Percentiles rank a stretch among this genome's conserved stretches.
Evolutionary conservation across 345 rosid species (phyloP).

Genomic region (Viola odorata): DNA sequence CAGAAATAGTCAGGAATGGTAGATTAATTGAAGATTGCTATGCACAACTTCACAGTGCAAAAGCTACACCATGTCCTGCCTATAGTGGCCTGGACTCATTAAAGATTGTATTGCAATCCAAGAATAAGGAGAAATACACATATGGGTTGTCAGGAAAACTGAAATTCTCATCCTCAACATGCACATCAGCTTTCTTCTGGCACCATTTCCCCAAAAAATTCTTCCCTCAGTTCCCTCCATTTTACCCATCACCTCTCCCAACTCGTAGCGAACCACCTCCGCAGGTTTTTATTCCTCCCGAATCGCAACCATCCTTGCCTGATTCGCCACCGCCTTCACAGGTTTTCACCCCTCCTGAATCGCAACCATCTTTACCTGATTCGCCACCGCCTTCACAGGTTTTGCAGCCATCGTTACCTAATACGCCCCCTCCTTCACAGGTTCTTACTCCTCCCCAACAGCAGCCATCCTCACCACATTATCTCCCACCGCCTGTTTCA

Average conservation of each 20-base stretch:
- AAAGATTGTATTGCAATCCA: conserved; percentile 6
- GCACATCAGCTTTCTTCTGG: conserved; percentile 15
- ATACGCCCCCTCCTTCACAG: no score
- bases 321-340: no score
- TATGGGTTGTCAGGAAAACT: conserved; percentile 7
- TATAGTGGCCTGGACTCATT: conserved; percentile 6
- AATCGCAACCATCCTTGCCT: no score
- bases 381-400: no score
- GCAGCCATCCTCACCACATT: neutral
- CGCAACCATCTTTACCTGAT: no score
- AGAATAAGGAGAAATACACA: neutral
- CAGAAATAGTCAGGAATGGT: conserved; percentile 1
- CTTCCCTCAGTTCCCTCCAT: conserved; percentile 8
- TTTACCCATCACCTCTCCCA: no score
- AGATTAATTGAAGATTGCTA: conserved; percentile 14
- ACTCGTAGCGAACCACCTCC: no score
- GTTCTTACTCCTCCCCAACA: neutral
- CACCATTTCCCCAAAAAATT: neutral
- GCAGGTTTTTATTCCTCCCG: no score
- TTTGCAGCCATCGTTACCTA: no score
- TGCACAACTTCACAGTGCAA: conserved; percentile 14
- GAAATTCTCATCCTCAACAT: conserved; percentile 12
- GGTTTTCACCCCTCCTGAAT: no score
- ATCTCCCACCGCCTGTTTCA: neutral
- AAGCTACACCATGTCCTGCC: conserved; percentile 8